A percentile compares a stretch with the other conserved stretches of the same genome.
Evolutionary conservation across 148 eudicot genomes (phyloP).

Genomic region (Cornus kousa): DNA sequence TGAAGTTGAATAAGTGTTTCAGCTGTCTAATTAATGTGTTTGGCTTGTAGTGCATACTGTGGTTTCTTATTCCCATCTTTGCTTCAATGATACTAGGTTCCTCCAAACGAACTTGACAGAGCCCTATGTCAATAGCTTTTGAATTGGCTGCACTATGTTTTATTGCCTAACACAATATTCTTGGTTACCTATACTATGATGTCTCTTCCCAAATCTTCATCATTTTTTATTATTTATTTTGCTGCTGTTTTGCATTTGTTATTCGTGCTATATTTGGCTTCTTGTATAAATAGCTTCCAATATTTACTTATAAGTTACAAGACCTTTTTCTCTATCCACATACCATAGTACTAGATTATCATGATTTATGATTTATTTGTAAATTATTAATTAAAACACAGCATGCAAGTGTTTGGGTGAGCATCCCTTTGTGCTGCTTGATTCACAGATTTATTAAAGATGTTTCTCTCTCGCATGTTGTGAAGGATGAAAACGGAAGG

Average conservation of each 20-base stretch:
- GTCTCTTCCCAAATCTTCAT: no score
- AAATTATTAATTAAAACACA: neutral
- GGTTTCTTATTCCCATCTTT: no score
- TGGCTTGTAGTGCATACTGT: neutral
- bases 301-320: neutral
- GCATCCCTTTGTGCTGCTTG: neutral
- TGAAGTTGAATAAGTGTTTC: no score
- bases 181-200: neutral
- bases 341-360: neutral
- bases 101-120: no score
- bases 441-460: neutral
- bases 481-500: constrained; percentile 35
- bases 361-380: neutral
- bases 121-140: no score
- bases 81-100: no score
- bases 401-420: neutral
- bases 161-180: no score
- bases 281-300: neutral
- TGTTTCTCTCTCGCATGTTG: constrained; percentile 6
- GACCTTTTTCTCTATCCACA: neutral
- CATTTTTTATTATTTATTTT: no score
- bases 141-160: no score
- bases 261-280: neutral
- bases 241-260: no score
- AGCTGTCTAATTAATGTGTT: no score